Percentiles rank a stretch among this genome's conserved stretches.
phyloP scores from a whole-genome alignment of 176 grass and related monocot genomes.

The Oryza brachyantha region DNA sequence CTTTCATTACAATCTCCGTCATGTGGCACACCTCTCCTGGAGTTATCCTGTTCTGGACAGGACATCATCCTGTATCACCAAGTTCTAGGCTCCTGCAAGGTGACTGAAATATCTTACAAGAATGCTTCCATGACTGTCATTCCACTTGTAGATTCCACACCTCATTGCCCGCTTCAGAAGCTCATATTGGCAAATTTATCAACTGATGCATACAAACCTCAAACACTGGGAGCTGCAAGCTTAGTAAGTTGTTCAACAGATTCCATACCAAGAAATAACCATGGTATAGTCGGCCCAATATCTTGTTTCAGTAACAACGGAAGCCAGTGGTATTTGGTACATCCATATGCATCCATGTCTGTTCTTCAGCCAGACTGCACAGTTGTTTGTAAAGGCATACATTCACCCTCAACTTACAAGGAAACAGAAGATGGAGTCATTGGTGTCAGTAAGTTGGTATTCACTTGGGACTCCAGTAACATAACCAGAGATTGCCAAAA shows the following conservation, averaged over 20 bases:
- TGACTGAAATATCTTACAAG: conserved; percentile 34
- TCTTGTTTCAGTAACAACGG: conserved; percentile 20
- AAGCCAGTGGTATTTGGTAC: conserved; percentile 23
- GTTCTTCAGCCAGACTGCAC: conserved; percentile 36
- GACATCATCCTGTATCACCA: conserved; percentile 43
- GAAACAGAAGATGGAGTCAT: not conserved
- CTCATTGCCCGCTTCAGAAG: conserved; percentile 37
- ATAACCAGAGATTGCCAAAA: conserved; percentile 2
- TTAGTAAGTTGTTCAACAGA: conserved; percentile 38
- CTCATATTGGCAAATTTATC: conserved; percentile 14
- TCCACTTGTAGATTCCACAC: not conserved
- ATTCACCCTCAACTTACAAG: not conserved
- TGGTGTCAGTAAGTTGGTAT: not conserved
- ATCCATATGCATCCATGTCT: not conserved
- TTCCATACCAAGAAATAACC: not conserved
- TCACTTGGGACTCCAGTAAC: conserved; percentile 18
- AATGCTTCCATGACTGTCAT: not conserved
- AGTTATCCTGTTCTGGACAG: conserved; percentile 41
- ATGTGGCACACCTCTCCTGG: conserved; percentile 40
- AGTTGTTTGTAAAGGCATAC: conserved; percentile 1
- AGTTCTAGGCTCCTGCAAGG: conserved; percentile 30
- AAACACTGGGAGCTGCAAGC: not conserved
- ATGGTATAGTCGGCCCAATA: conserved; percentile 12
- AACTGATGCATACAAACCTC: conserved; percentile 17
- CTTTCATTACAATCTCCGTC: not conserved